Evolutionary conservation across 495 filamentous ascomycete genomes (phyloP), one percentile per base, ranked within the genome.

Genomic region (Trichoderma asperelloides): DNA sequence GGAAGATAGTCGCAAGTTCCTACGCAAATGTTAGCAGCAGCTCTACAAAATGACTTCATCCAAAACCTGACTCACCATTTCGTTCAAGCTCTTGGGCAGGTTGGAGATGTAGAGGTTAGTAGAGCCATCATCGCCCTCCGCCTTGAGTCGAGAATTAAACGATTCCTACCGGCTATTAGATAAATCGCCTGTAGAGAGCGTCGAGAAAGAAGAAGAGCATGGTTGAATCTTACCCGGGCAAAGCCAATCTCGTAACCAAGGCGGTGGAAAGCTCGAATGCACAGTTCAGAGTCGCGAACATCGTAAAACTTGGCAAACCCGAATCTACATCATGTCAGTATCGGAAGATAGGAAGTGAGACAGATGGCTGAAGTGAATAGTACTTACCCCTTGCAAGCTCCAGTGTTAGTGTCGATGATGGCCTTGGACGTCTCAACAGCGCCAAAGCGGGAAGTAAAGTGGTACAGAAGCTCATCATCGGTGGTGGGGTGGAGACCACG

Each of bases 51-150:
- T 49, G 15, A 39, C 43, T 28, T 13, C 23, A 21, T 3, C 0
- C 21, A 25, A 23, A 18, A 7, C 13, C 18, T n/a, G 49, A 12
- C 64, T 7, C 79, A 92, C 93, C 69, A 90, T 86, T 78, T 98
- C 95, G 62, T 89, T 94, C 85, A 96, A 90, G 68, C 87, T 85
- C 71, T 89, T 89, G 8, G 96, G 95, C 51, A 99, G 84, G 77
- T 98, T 98, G 16, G 95, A 98, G 63, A 97, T 88, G 73, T 99
- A 99, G 62, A 99, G 86, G 71, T 99, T 99, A 66, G 94, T 97
- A 62, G 95, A 97, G 40, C 75, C 70, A 43, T 87, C 88, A 73
- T 98, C 92, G 64, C 91, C 88, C 69, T 97, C 86, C 62, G 91
- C 92, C 79, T 97, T 96, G 62, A 99, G 89, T 69, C 95, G 89